Base-by-base conservation (phyloP, 345 rosid genomes). In the Aquilaria malaccensis region DNA sequence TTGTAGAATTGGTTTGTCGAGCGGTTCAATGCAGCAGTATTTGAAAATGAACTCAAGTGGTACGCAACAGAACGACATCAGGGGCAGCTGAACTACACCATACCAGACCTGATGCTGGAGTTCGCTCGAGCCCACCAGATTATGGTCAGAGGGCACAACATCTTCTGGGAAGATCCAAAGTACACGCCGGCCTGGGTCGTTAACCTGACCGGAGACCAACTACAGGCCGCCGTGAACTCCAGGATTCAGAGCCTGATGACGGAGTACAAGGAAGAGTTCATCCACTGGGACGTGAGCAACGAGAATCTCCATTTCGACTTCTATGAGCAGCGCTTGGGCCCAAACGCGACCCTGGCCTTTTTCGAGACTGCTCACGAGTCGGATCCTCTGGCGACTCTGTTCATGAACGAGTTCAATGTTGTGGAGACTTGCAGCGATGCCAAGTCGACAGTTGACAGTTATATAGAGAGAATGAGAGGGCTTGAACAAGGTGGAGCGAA, bases 1-100 rank as follows among this genome's bases (percentile, higher is more conserved):
- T 50, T 48, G 1, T 75, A 89, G 98, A 72, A 81, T 7, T 87
- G 98, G 97, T 89, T 89, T 52, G 76, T 74, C 15, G 77, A 87
- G 76, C 64, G 98, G 76, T 89, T 93, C 70, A 87, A 87, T 62
- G 87, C 91, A 7, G 89, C 93, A 7, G 96, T 92, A 10, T 89
- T 87, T 7, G 95, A 92, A 70, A 87, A 89, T 60, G 98, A 92
- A 64, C 86, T 89, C 3, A 89, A 92, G 63, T 92, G 98, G 98
- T 83, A 85, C 47, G 91, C 91, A 2, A 89, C 93, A n/a, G 98
- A 92, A 66, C 83, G 88, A 0, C 61, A 73, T 30, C 84, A 79
- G 64, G 98, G 97, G 53, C 72, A 72, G 58, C 32, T 76, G 9
- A 85, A 89, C 55, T 92, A 92, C 79, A 80, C 83, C 15, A 33